Base-by-base conservation (phyloP, 2,329 filamentous ascomycete genomes). In the Venturia oleaginea region DNA sequence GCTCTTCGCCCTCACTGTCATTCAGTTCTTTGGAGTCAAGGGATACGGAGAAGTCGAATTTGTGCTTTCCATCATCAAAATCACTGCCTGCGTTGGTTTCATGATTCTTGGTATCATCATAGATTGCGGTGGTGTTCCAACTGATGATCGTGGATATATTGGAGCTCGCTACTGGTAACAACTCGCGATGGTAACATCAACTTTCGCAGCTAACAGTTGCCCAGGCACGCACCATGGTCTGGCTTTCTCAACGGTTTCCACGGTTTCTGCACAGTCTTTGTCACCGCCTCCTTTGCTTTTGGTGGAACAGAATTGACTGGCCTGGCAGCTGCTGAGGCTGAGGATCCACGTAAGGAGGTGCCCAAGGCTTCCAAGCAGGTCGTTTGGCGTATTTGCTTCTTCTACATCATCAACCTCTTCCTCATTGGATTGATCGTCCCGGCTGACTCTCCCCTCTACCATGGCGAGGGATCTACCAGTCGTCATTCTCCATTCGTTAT, bases 401-500 rank as follows among this genome's bases (percentile, higher is more conserved):
- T 80, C 73, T 80, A 79, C 70, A 67, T 80, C 30, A 67, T 80
- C 59, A 70, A 67, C 38, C 67, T 72, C 17, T 71, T 76, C 65
- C 74, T 80, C 42, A 72, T 80, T 46, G 78, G 78, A 65, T 72
- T 80, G 0, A 72, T 79, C 15, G 74, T 80, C 60, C 68, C 70
- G 11, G 73, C 72, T 59, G 69, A 75, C 63, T 68, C 73, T 48
- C 65, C 67, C 54, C 73, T 79, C 15, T 71, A 79, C 37, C 75
- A 73, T 55, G 68, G 66, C 10, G 32, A 22, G 19, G 65, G 65
- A 17, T 63, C 65, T 4, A 71, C 69, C 68, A 75, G 72, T 68
- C 76, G 70, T 68, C 80, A 81, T 6, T 86, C 83, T 0, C 88
- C 87, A 0, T 89, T 89, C 70, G 86, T 90, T 65, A 84, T 90